Evolutionary conservation across 2,329 filamentous ascomycete genomes (phyloP).

Genomic region (Aspergillus sp.): DNA sequence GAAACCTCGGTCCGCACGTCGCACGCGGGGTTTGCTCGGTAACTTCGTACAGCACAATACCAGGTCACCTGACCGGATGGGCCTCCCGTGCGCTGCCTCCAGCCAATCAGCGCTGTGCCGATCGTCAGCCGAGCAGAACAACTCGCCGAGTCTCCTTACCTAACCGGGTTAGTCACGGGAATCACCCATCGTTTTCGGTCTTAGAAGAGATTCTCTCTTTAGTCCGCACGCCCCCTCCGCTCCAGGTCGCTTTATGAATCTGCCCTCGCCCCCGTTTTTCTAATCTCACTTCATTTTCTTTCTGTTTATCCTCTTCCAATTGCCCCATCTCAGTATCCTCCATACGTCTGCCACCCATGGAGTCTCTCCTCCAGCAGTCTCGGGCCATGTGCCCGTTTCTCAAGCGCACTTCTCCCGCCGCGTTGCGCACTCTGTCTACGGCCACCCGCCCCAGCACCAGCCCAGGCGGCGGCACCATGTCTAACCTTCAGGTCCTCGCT

Average conservation of each 20-base stretch:
- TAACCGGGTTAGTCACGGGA: slow-evolving; percentile 4
- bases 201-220: slow-evolving; percentile 11
- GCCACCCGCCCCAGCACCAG: slow-evolving; percentile 59
- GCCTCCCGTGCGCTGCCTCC: not conserved
- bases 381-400: slow-evolving; percentile 97
- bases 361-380: slow-evolving; percentile 89
- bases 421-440: slow-evolving; percentile 79
- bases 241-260: not conserved
- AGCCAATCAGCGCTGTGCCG: slow-evolving; percentile 11
- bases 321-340: not conserved
- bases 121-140: slow-evolving; percentile 7
- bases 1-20: not conserved
- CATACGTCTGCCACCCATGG: slow-evolving; percentile 55
- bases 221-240: not conserved
- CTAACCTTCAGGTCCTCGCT: slow-evolving; percentile 89
- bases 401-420: slow-evolving; percentile 87
- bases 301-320: not conserved
- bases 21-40: not conserved
- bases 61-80: not conserved
- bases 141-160: not conserved
- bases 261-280: not conserved
- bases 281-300: not conserved
- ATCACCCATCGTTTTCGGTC: slow-evolving; percentile 9
- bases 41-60: not conserved
- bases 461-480: slow-evolving; percentile 87